These are phyloP conservation scores for Sambucus nigra DNA, from an alignment of 129 eudicot species.

Conservation along the genomic window DNA sequence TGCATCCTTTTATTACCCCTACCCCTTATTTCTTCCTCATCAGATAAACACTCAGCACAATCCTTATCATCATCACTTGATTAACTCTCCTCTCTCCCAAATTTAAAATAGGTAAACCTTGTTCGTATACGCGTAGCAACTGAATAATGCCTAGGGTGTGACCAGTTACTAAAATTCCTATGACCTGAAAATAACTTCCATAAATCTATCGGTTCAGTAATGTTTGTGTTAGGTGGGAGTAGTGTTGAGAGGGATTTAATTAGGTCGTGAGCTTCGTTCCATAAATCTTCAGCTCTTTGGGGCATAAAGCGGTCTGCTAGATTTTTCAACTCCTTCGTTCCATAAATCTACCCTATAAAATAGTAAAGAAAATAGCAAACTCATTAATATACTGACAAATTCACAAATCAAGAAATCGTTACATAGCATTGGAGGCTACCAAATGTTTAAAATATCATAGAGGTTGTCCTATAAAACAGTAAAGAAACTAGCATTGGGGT, in stretches of 20 bases:
- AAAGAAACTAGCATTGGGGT: too few species aligned
- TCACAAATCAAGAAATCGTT: too few species aligned
- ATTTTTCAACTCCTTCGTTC: too few species aligned
- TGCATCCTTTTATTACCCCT: slow-evolving; percentile 26
- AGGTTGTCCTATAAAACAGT: too few species aligned
- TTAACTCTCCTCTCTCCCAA: slow-evolving; percentile 35
- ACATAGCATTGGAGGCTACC: too few species aligned
- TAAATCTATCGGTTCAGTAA: slow-evolving; percentile 27
- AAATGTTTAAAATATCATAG: too few species aligned
- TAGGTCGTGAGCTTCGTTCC: slow-evolving; percentile 86
- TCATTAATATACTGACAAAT: too few species aligned
- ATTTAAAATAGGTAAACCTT: slow-evolving; percentile 18
- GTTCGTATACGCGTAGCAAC: slow-evolving; percentile 9
- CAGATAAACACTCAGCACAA: too few species aligned
- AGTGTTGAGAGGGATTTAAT: slow-evolving; percentile 11
- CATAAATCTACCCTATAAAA: too few species aligned
- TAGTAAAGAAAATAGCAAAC: too few species aligned
- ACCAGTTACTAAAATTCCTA: slow-evolving; percentile 11
- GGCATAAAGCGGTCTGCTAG: slow-evolving; percentile 86
- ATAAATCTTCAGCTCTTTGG: slow-evolving; percentile 88
- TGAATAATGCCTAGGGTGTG: slow-evolving; percentile 38
- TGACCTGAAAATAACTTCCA: slow-evolving; percentile 22
- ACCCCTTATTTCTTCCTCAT: slow-evolving; percentile 16
- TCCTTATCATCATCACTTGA: slow-evolving; percentile 34
- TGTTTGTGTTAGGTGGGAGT: slow-evolving; percentile 8